These are phyloP conservation scores for Fusarium oligoseptatum DNA, from an alignment of 2,329 filamentous ascomycete species.

Conservation along the genomic window DNA sequence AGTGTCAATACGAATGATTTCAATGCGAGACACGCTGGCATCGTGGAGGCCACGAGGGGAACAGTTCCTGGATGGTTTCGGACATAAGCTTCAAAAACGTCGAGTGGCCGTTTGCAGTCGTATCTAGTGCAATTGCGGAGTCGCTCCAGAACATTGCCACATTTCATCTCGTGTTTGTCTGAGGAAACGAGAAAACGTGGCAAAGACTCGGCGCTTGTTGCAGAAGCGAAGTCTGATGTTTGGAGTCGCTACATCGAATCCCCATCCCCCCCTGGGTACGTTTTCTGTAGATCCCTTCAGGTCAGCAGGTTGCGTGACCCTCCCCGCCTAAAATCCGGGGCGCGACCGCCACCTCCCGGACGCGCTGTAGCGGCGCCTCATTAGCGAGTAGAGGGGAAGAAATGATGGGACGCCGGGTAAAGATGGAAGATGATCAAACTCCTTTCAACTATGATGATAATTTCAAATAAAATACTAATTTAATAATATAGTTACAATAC, in stretches of 20 bases:
- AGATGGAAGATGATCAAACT: too few relatives aligned
- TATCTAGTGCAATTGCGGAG: neutral
- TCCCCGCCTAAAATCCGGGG: slow-evolving; percentile 28
- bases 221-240: slow-evolving; percentile 9
- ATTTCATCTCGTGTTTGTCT: slow-evolving; percentile 4
- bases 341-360: slow-evolving; percentile 16
- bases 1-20: neutral
- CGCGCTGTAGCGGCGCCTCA: neutral
- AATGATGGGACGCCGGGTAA: neutral
- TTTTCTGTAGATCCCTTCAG: slow-evolving; percentile 7
- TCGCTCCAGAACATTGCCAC: slow-evolving; percentile 10
- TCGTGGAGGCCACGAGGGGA: neutral
- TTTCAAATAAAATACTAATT: too few relatives aligned
- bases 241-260: slow-evolving; percentile 5
- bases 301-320: slow-evolving; percentile 18
- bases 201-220: slow-evolving; percentile 5
- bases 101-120: neutral
- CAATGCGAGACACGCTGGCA: slow-evolving; percentile 21
- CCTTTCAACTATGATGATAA: too few relatives aligned
- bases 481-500: too few relatives aligned
- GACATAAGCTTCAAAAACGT: neutral
- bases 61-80: neutral
- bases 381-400: neutral
- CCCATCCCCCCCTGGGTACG: neutral
- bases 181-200: slow-evolving; percentile 1